phyloP scores from a whole-genome alignment of 768 basidiomycete genomes.

The Lactifluus piperatus region DNA sequence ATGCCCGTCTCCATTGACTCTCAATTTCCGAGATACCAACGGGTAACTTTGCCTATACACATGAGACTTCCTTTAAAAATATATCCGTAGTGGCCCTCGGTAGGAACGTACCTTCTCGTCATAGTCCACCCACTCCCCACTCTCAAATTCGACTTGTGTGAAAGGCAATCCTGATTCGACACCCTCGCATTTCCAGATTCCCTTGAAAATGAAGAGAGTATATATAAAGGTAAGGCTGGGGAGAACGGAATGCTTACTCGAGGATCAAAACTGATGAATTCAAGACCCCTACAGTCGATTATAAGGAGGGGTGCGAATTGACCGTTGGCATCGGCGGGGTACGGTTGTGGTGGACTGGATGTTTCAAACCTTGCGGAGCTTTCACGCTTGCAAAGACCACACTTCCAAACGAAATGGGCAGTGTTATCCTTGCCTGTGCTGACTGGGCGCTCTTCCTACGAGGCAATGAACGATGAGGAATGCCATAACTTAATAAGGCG shows the following conservation, averaged over 20 bases:
- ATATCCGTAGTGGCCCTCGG: neutral
- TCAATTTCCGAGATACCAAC: constrained; percentile 64
- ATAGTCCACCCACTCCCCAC: constrained; percentile 79
- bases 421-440: constrained; percentile 55
- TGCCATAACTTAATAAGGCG: neutral
- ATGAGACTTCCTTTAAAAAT: neutral
- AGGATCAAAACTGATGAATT: constrained; percentile 73
- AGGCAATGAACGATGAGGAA: neutral
- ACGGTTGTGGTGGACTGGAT: constrained; percentile 40
- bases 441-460: constrained; percentile 59
- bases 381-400: constrained; percentile 70
- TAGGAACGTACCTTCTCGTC: constrained; percentile 66
- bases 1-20: constrained; percentile 61
- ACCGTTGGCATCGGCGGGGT: constrained; percentile 49
- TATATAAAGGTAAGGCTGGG: neutral
- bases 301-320: constrained; percentile 56
- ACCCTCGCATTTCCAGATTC: constrained; percentile 71
- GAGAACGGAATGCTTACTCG: constrained; percentile 34
- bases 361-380: constrained; percentile 73
- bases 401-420: constrained; percentile 79
- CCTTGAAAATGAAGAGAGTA: constrained; percentile 36
- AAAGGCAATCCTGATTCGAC: constrained; percentile 47
- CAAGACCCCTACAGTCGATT: constrained; percentile 82
- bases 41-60: constrained; percentile 44
- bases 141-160: constrained; percentile 52